phyloP scores from a whole-genome alignment of 2,329 filamentous ascomycete genomes.

The Calycina herbarum region DNA sequence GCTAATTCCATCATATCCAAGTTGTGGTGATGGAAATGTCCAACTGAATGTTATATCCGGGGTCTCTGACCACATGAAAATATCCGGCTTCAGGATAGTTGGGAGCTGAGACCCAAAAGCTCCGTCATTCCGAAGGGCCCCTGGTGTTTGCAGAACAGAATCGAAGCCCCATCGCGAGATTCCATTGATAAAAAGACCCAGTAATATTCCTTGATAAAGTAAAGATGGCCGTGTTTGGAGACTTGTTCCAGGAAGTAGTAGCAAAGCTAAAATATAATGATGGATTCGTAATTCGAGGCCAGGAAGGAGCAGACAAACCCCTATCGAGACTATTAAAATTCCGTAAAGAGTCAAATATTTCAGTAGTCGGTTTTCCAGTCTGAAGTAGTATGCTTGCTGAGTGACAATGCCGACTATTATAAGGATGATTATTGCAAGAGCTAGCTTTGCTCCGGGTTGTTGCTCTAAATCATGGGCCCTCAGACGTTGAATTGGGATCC shows the following conservation, averaged over 20 bases:
- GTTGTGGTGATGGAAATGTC: conserved; percentile 75
- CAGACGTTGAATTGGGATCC: conserved; percentile 90
- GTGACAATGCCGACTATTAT: background rate
- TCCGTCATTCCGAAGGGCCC: background rate
- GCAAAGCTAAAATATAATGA: conserved; percentile 85
- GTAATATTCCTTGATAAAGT: conserved; percentile 82
- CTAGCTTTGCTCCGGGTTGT: conserved; percentile 80
- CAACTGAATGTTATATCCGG: background rate
- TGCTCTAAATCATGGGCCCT: conserved; percentile 84
- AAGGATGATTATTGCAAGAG: conserved; percentile 53
- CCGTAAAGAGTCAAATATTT: background rate
- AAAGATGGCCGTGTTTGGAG: conserved; percentile 84
- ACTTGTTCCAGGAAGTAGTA: conserved; percentile 83
- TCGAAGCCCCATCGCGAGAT: conserved; percentile 93
- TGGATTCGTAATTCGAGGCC: conserved; percentile 83
- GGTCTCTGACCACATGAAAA: background rate
- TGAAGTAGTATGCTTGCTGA: background rate
- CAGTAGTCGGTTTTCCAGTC: background rate
- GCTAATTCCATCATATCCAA: conserved; percentile 71
- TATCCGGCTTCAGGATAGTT: background rate
- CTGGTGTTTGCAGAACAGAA: conserved; percentile 42
- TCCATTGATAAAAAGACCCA: conserved; percentile 92
- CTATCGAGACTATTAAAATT: background rate
- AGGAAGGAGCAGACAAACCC: background rate
- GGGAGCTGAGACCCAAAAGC: background rate